Conservation (phyloP, 169 alveolate genomes). For the Plasmodium ovale region DNA sequence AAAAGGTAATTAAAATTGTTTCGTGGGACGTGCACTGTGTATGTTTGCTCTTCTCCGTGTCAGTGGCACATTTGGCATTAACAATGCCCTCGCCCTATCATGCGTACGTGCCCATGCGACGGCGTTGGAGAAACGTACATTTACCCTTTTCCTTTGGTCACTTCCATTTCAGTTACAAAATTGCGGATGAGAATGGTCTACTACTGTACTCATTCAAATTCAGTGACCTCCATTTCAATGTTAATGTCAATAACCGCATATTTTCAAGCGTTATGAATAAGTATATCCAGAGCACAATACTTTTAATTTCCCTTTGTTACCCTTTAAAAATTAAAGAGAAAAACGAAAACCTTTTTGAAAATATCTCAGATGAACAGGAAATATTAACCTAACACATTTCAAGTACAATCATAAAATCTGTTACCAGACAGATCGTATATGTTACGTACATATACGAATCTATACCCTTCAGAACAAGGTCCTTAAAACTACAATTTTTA, state of each 20-base stretch:
- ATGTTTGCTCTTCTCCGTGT: neutral
- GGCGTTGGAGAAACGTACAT: too few relatives aligned
- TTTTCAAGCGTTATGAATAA: slow-evolving; percentile 46
- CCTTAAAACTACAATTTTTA: too few relatives aligned
- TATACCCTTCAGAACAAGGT: too few relatives aligned
- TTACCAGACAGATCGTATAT: neutral
- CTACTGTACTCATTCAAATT: slow-evolving; percentile 60
- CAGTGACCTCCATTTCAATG: slow-evolving; percentile 32
- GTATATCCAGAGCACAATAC: slow-evolving; percentile 42
- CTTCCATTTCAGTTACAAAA: slow-evolving; percentile 24
- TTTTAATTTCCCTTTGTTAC: slow-evolving; percentile 38
- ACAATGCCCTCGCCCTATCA: neutral
- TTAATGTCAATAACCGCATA: slow-evolving; percentile 20
- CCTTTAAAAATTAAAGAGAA: slow-evolving; percentile 26
- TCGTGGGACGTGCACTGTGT: neutral
- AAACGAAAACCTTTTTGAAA: slow-evolving; percentile 25
- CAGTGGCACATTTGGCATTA: neutral
- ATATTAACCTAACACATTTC: neutral
- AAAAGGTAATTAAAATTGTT: slow-evolving; percentile 35
- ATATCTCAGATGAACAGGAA: slow-evolving; percentile 14
- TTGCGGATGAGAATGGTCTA: slow-evolving; percentile 61
- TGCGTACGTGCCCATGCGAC: neutral
- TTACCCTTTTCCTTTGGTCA: neutral
- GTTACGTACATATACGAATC: neutral
- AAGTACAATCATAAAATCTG: neutral